Evolutionary conservation across 2,329 filamentous ascomycete species (phyloP).

Genomic region (Colletotrichum theobromicola): DNA sequence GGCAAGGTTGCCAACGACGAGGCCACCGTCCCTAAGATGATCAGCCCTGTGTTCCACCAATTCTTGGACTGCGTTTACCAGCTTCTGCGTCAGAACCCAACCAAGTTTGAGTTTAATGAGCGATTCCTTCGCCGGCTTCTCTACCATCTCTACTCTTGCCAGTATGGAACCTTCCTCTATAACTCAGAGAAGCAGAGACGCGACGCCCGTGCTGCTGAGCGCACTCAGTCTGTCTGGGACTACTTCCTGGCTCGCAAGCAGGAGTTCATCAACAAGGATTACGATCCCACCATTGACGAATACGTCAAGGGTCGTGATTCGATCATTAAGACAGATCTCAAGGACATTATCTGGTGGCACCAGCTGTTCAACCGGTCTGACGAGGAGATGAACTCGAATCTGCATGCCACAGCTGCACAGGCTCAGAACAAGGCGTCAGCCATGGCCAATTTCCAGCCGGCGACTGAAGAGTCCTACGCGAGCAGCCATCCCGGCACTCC

Average conservation of each 20-base stretch:
- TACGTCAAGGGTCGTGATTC: slow-evolving; percentile 80
- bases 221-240: slow-evolving; percentile 90
- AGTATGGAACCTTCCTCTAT: slow-evolving; percentile 96
- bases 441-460: slow-evolving; percentile 25
- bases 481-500: slow-evolving; percentile 30
- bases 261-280: slow-evolving; percentile 85
- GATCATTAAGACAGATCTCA: slow-evolving; percentile 78
- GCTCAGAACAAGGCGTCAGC: slow-evolving; percentile 42
- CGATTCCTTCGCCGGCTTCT: slow-evolving; percentile 86
- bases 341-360: slow-evolving; percentile 92
- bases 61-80: slow-evolving; percentile 96
- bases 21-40: slow-evolving; percentile 84
- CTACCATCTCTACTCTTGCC: slow-evolving; percentile 94
- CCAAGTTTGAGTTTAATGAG: slow-evolving; percentile 95
- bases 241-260: slow-evolving; percentile 84
- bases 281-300: slow-evolving; percentile 78
- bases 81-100: slow-evolving; percentile 82
- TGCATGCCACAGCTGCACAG: slow-evolving; percentile 59
- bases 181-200: slow-evolving; percentile 91
- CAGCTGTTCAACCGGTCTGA: slow-evolving; percentile 86
- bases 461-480: slow-evolving; percentile 22
- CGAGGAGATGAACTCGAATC: slow-evolving; percentile 86
- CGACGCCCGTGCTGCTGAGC: slow-evolving; percentile 70
- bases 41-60: slow-evolving; percentile 96
- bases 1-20: slow-evolving; percentile 57